Percentiles rank a stretch among this genome's conserved stretches.
Conservation (phyloP, 2,329 filamentous ascomycete species). For the Annulohypoxylon truncatum region DNA sequence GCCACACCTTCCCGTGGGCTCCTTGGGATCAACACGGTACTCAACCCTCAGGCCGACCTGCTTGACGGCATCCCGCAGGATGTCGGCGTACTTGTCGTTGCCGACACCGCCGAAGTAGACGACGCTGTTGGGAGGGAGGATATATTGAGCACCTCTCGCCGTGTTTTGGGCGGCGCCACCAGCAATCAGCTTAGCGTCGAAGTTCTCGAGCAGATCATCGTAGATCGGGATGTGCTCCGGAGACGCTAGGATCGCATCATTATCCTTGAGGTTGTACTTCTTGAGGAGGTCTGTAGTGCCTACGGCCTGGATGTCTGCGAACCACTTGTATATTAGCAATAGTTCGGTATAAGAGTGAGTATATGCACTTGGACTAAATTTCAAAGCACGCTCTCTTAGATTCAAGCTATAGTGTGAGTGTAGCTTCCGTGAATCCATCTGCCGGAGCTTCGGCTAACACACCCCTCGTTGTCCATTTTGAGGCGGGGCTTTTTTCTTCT, state of each 20-base stretch:
- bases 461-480: conserved; percentile 2
- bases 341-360: conserved; percentile 4
- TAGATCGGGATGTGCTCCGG: conserved; percentile 90
- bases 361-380: no score
- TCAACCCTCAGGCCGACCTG: conserved; percentile 91
- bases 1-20: conserved; percentile 92
- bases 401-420: not conserved
- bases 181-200: conserved; percentile 92
- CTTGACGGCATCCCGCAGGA: conserved; percentile 85
- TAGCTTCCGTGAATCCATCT: not conserved
- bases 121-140: conserved; percentile 88
- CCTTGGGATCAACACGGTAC: conserved; percentile 88
- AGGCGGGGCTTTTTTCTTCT: conserved; percentile 1
- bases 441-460: not conserved
- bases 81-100: conserved; percentile 94
- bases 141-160: conserved; percentile 94
- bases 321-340: conserved; percentile 7
- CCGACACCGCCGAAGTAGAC: conserved; percentile 95
- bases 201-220: conserved; percentile 93
- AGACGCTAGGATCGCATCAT: conserved; percentile 97
- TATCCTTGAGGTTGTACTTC: conserved; percentile 93
- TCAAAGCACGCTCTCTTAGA: no score
- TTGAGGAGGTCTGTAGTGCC: conserved; percentile 87
- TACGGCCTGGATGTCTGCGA: conserved; percentile 88
- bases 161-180: conserved; percentile 98